A percentile compares a stretch with the other conserved stretches of the same genome.
Conservation (phyloP, 371 early-diverging fungal species). For the Apophysomyces variabilis region DNA sequence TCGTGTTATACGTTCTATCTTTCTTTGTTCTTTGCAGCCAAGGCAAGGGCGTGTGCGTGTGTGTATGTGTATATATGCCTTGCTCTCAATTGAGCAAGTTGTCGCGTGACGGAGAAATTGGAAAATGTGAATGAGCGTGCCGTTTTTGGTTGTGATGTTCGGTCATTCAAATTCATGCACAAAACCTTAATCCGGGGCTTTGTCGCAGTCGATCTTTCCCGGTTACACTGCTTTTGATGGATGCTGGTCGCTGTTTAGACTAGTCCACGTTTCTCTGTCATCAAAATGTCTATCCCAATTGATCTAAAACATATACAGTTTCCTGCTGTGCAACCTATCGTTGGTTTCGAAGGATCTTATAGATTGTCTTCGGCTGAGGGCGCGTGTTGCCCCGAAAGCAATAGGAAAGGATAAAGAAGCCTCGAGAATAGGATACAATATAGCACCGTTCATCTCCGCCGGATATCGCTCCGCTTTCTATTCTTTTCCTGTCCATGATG, state of each 20-base stretch:
- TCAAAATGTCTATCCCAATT: neutral
- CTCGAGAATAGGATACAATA: too few species aligned
- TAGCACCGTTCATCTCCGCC: too few species aligned
- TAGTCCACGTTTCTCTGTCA: neutral
- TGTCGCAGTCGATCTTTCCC: neutral
- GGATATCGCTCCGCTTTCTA: too few species aligned
- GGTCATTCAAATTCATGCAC: neutral
- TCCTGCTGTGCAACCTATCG: neutral
- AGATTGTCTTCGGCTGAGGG: neutral
- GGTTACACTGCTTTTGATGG: neutral
- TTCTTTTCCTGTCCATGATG: too few species aligned
- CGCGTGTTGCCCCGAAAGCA: neutral
- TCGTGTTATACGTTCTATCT: too few species aligned
- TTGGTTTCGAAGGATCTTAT: neutral
- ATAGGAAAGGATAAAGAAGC: neutral
- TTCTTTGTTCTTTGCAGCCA: neutral
- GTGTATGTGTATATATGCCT: neutral
- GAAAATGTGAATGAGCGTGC: conserved; percentile 1
- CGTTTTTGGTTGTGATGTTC: conserved; percentile 6
- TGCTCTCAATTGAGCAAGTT: conserved; percentile 7
- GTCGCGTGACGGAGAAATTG: conserved; percentile 9
- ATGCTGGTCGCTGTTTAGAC: neutral
- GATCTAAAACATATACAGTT: neutral
- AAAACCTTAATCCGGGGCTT: conserved; percentile 3
- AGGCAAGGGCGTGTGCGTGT: conserved; percentile 4